Percentiles rank a stretch among this genome's conserved stretches.
phyloP scores from a whole-genome alignment of 2,329 filamentous ascomycete genomes.

The Didymella arachidicola region DNA sequence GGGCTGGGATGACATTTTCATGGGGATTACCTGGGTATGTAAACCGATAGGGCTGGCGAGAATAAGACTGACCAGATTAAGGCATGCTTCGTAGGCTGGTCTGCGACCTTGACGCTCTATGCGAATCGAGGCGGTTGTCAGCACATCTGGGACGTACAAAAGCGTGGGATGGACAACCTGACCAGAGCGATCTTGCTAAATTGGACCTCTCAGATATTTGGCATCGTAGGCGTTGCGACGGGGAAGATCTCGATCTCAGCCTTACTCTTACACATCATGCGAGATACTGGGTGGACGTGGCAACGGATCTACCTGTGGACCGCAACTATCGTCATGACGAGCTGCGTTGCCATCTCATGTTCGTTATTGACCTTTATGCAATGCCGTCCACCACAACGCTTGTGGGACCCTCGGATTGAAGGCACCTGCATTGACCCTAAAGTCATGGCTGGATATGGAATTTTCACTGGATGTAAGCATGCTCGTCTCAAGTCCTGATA shows the following conservation, averaged over 20 bases:
- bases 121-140: conserved; percentile 14
- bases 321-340: conserved; percentile 7
- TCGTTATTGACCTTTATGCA: conserved; percentile 16
- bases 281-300: conserved; percentile 12
- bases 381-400: conserved; percentile 4
- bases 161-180: conserved; percentile 11
- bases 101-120: conserved; percentile 6
- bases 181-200: conserved; percentile 3
- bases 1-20: conserved; percentile 13
- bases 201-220: conserved; percentile 12
- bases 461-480: conserved; percentile 12
- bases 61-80: background rate
- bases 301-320: conserved; percentile 16
- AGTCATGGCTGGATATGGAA: conserved; percentile 10
- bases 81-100: conserved; percentile 15
- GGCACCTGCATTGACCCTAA: conserved; percentile 7
- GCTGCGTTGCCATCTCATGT: conserved; percentile 11
- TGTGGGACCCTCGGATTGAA: conserved; percentile 9
- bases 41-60: background rate
- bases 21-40: conserved; percentile 10
- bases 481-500: background rate
- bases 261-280: conserved; percentile 6
- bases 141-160: conserved; percentile 14
- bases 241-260: conserved; percentile 12
- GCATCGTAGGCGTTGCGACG: conserved; percentile 9